These are phyloP conservation scores for Elsinoe ampelina DNA, from an alignment of 2,329 filamentous ascomycete genomes.

Conservation along the genomic window DNA sequence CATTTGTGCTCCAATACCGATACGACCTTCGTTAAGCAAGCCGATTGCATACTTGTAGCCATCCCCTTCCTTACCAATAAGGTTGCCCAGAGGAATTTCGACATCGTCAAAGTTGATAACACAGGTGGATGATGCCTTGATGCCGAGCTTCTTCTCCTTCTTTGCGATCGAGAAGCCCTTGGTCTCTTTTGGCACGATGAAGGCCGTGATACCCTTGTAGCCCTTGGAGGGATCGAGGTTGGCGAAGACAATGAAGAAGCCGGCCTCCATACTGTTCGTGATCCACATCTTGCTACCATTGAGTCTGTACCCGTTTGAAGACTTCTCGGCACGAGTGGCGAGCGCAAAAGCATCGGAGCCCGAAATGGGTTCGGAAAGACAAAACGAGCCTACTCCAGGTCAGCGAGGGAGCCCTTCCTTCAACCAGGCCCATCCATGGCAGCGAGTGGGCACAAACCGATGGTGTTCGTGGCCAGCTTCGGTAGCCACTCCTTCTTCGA, in stretches of 20 bases:
- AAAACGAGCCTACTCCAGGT: slow-evolving; percentile 58
- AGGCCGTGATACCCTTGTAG: slow-evolving; percentile 95
- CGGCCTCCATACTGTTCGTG: slow-evolving; percentile 89
- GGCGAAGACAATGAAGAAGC: slow-evolving; percentile 95
- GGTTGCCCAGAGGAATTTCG: slow-evolving; percentile 74
- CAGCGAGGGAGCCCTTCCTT: neutral
- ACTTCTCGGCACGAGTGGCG: slow-evolving; percentile 80
- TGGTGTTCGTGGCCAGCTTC: slow-evolving; percentile 78
- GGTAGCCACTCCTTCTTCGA: slow-evolving; percentile 82
- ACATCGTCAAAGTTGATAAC: slow-evolving; percentile 97
- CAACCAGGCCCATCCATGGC: slow-evolving; percentile 15
- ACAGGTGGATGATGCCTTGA: slow-evolving; percentile 90
- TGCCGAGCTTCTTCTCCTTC: slow-evolving; percentile 99
- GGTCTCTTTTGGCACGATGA: slow-evolving; percentile 82
- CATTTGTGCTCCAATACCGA: slow-evolving; percentile 98
- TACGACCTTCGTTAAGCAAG: slow-evolving; percentile 89
- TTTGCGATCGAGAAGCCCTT: slow-evolving; percentile 92
- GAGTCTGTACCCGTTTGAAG: slow-evolving; percentile 73
- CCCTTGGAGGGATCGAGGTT: slow-evolving; percentile 87
- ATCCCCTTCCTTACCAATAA: slow-evolving; percentile 79
- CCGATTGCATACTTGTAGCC: slow-evolving; percentile 98
- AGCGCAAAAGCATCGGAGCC: slow-evolving; percentile 95
- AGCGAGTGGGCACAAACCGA: slow-evolving; percentile 41
- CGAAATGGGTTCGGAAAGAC: slow-evolving; percentile 82
- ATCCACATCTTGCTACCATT: slow-evolving; percentile 99